These are phyloP conservation scores for Parachaetomium inaequale DNA, from an alignment of 495 filamentous ascomycete species.

Conservation along the genomic window DNA sequence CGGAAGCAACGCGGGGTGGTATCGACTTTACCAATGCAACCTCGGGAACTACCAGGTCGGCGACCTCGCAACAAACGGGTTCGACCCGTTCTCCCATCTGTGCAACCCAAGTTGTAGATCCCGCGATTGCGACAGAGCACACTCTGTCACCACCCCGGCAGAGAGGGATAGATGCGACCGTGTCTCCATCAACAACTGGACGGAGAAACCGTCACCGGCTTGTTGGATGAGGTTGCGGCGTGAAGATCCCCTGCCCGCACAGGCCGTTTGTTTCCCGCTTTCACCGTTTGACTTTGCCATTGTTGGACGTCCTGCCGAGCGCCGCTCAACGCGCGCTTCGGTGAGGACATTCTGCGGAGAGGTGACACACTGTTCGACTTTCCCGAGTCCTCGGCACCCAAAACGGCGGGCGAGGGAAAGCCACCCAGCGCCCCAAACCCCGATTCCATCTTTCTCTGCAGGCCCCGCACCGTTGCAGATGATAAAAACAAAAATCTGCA, in stretches of 20 bases:
- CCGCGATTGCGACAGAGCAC: conserved; percentile 1
- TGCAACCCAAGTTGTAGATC: conserved; percentile 15
- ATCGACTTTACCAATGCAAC: conserved; percentile 11
- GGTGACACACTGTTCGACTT: not conserved
- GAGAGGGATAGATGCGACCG: not conserved
- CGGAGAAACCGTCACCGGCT: not conserved
- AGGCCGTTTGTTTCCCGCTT: not conserved
- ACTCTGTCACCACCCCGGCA: not conserved
- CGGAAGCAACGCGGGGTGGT: conserved; percentile 6
- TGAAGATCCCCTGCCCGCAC: not conserved
- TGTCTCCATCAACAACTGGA: not conserved
- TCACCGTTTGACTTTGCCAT: not conserved
- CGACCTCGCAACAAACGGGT: conserved; percentile 14
- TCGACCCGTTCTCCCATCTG: conserved; percentile 4
- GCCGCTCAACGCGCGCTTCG: no score
- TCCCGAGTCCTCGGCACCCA: not conserved
- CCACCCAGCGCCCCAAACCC: not conserved
- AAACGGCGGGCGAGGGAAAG: not conserved
- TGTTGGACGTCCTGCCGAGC: no score
- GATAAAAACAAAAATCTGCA: not conserved
- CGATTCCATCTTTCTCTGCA: not conserved
- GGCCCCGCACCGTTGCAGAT: not conserved
- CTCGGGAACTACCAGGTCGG: conserved; percentile 15
- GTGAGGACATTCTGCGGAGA: not conserved
- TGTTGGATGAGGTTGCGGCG: not conserved